Conservation (phyloP, 345 rosid species). For the Eucalyptus shirleyi region DNA sequence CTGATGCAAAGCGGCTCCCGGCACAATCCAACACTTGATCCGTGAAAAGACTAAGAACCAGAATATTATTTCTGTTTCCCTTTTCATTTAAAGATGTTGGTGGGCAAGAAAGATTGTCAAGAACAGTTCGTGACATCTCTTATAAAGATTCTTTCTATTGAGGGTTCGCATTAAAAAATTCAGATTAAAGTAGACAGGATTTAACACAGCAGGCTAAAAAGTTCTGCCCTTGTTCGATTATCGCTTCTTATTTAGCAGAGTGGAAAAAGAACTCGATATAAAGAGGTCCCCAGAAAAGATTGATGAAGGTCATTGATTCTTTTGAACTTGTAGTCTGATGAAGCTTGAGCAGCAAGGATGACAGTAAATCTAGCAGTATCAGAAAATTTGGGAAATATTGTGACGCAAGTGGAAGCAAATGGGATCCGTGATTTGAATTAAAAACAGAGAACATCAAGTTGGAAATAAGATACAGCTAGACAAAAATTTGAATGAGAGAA, state of each 20-base stretch:
- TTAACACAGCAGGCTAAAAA: background rate
- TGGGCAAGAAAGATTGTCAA: background rate
- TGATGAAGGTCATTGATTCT: background rate
- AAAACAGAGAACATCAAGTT: background rate
- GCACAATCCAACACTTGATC: background rate
- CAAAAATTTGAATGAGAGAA: background rate
- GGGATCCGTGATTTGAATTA: background rate
- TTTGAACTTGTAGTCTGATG: background rate
- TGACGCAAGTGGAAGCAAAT: background rate
- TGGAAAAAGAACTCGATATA: background rate
- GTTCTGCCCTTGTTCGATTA: background rate
- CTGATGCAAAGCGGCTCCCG: background rate
- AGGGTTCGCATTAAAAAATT: background rate
- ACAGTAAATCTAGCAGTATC: background rate
- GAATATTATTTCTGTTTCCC: background rate
- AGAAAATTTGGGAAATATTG: background rate
- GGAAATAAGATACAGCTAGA: background rate
- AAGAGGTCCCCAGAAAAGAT: background rate
- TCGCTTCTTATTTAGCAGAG: background rate
- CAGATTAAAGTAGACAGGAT: background rate
- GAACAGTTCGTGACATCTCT: background rate
- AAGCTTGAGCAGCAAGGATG: background rate
- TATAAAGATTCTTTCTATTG: background rate
- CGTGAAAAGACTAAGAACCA: background rate
- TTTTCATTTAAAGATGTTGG: background rate